A percentile compares a stretch with the other conserved stretches of the same genome.
These are phyloP conservation scores for Linnemannia schmuckeri DNA, from an alignment of 192 early-diverging fungal species.

Conservation along the genomic window DNA sequence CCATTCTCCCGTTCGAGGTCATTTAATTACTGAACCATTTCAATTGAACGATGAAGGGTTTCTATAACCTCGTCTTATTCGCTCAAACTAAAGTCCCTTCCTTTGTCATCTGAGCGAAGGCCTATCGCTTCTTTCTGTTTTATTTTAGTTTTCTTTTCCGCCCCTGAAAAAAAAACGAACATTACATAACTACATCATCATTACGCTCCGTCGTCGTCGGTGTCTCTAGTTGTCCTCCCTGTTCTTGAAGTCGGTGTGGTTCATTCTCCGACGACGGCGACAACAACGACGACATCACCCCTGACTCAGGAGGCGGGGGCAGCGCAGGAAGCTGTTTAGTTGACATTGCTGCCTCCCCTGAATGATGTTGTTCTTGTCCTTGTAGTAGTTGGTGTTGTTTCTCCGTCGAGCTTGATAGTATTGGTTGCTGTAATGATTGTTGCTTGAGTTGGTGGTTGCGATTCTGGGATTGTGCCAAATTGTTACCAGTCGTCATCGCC, in stretches of 20 bases:
- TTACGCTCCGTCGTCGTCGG: neutral
- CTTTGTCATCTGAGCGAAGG: neutral
- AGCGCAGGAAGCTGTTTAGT: neutral
- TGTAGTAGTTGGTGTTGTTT: neutral
- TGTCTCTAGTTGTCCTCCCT: neutral
- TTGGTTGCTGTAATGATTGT: neutral
- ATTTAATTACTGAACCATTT: neutral
- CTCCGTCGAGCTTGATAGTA: neutral
- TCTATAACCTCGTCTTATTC: neutral
- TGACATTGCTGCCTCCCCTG: neutral
- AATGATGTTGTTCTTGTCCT: neutral
- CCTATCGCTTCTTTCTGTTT: neutral
- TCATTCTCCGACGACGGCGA: neutral
- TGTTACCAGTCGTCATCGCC: neutral
- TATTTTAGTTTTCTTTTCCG: neutral
- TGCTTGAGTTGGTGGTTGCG: neutral
- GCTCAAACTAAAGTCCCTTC: too few species aligned
- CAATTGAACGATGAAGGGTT: neutral
- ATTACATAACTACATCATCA: neutral
- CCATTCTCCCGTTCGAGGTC: neutral
- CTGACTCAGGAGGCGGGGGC: neutral
- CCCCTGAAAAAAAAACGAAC: neutral
- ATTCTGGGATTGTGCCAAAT: neutral
- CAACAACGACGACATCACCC: neutral
- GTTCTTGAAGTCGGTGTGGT: neutral